Evolutionary conservation across 768 basidiomycete genomes (phyloP), one percentile per base, ranked within the genome.

Genomic region (Mycena rosella): DNA sequence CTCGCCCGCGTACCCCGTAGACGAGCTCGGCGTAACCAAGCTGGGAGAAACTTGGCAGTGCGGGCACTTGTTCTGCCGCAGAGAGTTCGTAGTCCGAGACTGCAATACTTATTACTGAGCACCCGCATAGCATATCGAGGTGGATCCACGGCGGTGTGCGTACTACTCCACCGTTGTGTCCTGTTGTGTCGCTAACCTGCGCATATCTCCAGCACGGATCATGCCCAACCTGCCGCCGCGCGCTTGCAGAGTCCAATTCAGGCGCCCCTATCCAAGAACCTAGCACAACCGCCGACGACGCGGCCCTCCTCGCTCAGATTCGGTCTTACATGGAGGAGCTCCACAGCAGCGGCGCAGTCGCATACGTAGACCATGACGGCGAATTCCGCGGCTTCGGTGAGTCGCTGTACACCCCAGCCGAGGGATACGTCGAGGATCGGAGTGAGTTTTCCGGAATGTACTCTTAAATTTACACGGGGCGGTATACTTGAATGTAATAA

Each of bases 21-120:
- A 93, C 68, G 84, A 88, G 40, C 77, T 91, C 1, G 94, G 94
- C 4, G 88, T 94, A 24, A 92, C 92, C 24, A 86, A 82, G 70
- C 78, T 95, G 10, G 76, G 80, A 62, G 74, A 84, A 72, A 63
- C 83, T 72, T 78, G 84, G 82, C 85, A 86, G 67, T 87, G 89
- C 69, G 84, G 87, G 5, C 93, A 95, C 74, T 72, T 91, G n/a
- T 95, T 94, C 73, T 95, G 93, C 76, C 85, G 91, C 71, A 88
- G 88, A 81, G 93, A 95, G 93, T 94, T 78, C 57, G 53, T 63
- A 54, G 14, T 45, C 61, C 47, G 42, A 61, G 34, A 52, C 30
- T 29, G 63, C 61, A n/a, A 68, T 62, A 45, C 44, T 18, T n/a
- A 62, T 42, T 44, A 52, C 49, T 29, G 76, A 58, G n/a, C 60